phyloP scores from a whole-genome alignment of 495 filamentous ascomycete species.

The Lepidopterella palustris region DNA sequence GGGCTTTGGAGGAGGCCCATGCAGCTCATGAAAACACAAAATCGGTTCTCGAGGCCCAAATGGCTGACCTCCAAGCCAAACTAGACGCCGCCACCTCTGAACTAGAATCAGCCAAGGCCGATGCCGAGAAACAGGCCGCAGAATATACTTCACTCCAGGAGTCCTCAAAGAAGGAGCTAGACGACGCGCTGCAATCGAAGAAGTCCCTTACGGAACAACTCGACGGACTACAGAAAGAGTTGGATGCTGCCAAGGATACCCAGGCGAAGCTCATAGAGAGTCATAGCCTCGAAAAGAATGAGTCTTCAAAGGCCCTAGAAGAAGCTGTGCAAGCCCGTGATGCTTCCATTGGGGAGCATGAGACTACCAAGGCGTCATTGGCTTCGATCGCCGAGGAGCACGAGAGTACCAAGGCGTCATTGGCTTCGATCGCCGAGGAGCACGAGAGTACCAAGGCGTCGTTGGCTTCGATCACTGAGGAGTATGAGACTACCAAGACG shows the following conservation, averaged over 20 bases:
- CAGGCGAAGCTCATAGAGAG: neutral
- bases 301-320: neutral
- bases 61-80: conserved; percentile 2
- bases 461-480: conserved; percentile 4
- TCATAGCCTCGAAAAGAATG: neutral
- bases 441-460: neutral
- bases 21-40: conserved; percentile 1
- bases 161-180: conserved; percentile 2
- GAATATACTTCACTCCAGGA: neutral
- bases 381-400: conserved; percentile 5
- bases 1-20: conserved; percentile 1
- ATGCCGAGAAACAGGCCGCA: neutral
- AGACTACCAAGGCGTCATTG: neutral
- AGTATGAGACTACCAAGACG: neutral
- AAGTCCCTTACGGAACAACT: neutral
- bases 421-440: too few species aligned
- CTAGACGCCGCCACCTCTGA: conserved; percentile 2
- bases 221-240: neutral
- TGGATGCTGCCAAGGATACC: neutral
- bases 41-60: neutral
- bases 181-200: neutral
- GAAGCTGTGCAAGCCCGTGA: neutral
- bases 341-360: neutral
- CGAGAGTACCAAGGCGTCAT: neutral
- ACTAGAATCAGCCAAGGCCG: conserved; percentile 5